phyloP scores from a whole-genome alignment of 441 rosid genomes.

The Euphorbia schlechtendalii region DNA sequence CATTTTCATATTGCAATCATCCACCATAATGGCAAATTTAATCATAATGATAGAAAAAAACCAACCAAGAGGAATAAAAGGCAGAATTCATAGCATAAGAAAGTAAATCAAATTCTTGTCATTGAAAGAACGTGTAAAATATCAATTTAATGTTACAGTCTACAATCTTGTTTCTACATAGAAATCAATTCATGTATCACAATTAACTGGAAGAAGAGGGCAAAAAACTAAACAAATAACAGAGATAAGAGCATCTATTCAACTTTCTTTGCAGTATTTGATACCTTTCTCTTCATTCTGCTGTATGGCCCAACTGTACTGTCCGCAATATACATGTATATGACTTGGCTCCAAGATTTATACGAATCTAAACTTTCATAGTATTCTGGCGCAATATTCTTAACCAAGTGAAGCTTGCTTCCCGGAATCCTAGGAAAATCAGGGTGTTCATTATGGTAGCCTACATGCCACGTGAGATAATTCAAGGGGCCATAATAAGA shows the following conservation, averaged over 20 bases:
- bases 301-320: conserved; percentile 61
- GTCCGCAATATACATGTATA: conserved; percentile 73
- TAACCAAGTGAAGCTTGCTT: conserved; percentile 71
- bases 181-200: background rate
- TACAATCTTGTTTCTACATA: background rate
- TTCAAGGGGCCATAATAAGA: conserved; percentile 85
- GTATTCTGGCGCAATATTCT: conserved; percentile 76
- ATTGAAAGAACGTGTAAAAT: conserved; percentile 4
- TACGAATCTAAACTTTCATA: conserved; percentile 53
- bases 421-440: conserved; percentile 93
- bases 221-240: background rate
- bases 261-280: conserved; percentile 36
- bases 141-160: conserved; percentile 24
- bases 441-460: conserved; percentile 87
- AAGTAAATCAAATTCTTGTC: conserved; percentile 7
- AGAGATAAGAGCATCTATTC: conserved; percentile 31
- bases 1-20: too few relatives aligned
- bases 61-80: too few relatives aligned
- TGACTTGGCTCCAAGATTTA: conserved; percentile 80
- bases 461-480: conserved; percentile 69
- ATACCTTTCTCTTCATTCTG: conserved; percentile 70
- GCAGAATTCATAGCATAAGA: too few relatives aligned
- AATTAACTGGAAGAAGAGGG: conserved; percentile 1
- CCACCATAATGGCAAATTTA: too few relatives aligned
- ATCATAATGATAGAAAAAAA: too few relatives aligned